Conservation (phyloP, 2,329 filamentous ascomycete genomes). For the Colletotrichum brevisporum region DNA sequence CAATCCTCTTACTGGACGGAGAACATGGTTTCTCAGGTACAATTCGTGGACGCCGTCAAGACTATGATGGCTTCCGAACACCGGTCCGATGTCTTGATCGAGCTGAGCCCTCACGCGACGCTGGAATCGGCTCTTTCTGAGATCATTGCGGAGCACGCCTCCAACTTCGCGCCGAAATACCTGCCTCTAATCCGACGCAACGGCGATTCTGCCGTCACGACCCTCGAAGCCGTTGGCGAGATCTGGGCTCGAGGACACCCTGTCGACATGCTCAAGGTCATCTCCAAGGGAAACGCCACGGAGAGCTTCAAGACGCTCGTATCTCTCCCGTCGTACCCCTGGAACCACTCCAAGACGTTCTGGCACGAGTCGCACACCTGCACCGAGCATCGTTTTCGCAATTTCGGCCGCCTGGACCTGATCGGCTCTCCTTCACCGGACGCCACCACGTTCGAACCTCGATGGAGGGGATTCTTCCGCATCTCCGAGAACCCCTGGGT, state of each 20-base stretch:
- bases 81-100: conserved; percentile 54
- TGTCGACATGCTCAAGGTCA: conserved; percentile 50
- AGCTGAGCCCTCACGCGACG: conserved; percentile 56
- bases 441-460: conserved; percentile 59
- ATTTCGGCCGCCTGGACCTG: conserved; percentile 63
- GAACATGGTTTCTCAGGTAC: conserved; percentile 62
- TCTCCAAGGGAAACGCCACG: conserved; percentile 41
- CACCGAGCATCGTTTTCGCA: conserved; percentile 58
- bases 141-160: conserved; percentile 46
- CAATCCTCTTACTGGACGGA: conserved; percentile 58
- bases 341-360: conserved; percentile 67
- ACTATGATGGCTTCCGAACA: conserved; percentile 49
- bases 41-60: conserved; percentile 57
- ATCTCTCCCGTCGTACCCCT: conserved; percentile 66
- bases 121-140: conserved; percentile 55
- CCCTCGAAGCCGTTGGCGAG: conserved; percentile 52
- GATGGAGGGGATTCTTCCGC: conserved; percentile 65
- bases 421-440: conserved; percentile 63
- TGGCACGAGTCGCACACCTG: conserved; percentile 68
- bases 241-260: conserved; percentile 54
- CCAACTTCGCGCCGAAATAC: conserved; percentile 42
- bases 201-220: conserved; percentile 41
- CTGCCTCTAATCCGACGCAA: conserved; percentile 48
- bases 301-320: conserved; percentile 48
- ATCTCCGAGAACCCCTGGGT: conserved; percentile 67